Evolutionary conservation across 1,139 yeast genomes (phyloP).

Genomic region (Yamadazyma pseudoaaseri): DNA sequence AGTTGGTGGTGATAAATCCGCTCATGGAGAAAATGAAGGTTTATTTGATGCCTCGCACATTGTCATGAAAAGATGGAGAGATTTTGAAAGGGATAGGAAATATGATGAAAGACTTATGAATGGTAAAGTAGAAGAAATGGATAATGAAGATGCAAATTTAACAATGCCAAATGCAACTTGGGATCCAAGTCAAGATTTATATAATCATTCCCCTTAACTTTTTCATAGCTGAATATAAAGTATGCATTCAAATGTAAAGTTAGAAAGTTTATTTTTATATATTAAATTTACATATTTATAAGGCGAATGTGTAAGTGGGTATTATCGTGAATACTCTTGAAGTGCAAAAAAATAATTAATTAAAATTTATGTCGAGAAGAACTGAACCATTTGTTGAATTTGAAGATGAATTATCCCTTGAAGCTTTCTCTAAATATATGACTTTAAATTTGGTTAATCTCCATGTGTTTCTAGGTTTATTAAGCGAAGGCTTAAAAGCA

Average conservation of each 20-base stretch:
- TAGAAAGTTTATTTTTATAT: too few species aligned
- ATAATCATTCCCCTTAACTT: slow-evolving; percentile 2
- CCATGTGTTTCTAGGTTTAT: slow-evolving; percentile 35
- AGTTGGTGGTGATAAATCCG: slow-evolving; percentile 64
- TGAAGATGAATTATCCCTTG: slow-evolving; percentile 9
- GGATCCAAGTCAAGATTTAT: slow-evolving; percentile 30
- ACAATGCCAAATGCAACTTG: slow-evolving; percentile 48
- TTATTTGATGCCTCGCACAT: slow-evolving; percentile 87
- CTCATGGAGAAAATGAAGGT: slow-evolving; percentile 71
- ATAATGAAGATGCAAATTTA: slow-evolving; percentile 16
- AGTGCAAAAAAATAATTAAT: too few species aligned
- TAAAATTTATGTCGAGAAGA: too few species aligned
- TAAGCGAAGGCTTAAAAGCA: slow-evolving; percentile 39
- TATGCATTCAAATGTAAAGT: too few species aligned
- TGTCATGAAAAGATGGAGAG: slow-evolving; percentile 92
- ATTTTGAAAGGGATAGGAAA: slow-evolving; percentile 73
- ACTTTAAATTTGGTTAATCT: slow-evolving; percentile 37
- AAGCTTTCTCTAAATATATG: slow-evolving; percentile 18
- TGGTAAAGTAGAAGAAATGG: not conserved
- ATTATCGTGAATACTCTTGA: too few species aligned
- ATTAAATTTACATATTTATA: too few species aligned
- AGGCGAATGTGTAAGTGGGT: too few species aligned
- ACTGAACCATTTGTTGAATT: too few species aligned
- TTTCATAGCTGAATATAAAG: too few species aligned
- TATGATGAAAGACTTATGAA: slow-evolving; percentile 6